These are phyloP conservation scores for Escovopsis weberi DNA, from an alignment of 2,329 filamentous ascomycete genomes.

Conservation along the genomic window DNA sequence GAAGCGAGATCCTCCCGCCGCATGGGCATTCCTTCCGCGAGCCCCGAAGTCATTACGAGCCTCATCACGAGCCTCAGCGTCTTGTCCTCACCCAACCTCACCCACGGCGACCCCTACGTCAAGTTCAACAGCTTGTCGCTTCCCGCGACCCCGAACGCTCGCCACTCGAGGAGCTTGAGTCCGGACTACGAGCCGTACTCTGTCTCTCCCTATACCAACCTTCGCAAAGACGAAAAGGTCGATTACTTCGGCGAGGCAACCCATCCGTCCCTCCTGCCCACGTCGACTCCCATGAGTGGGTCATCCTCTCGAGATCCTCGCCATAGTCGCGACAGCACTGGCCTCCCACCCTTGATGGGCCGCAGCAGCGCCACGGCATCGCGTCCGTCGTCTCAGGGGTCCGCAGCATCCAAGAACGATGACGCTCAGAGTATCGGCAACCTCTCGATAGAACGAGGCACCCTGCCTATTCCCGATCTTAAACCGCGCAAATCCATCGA, in stretches of 20 bases:
- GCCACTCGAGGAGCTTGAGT: constrained; percentile 43
- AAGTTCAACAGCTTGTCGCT: constrained; percentile 26
- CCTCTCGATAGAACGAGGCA: constrained; percentile 44
- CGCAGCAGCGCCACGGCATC: constrained; percentile 26
- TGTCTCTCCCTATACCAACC: constrained; percentile 33
- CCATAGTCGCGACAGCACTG: constrained; percentile 36
- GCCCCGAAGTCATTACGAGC: constrained; percentile 55
- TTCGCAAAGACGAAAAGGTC: constrained; percentile 25
- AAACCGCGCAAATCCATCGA: constrained; percentile 41
- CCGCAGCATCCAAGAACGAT: constrained; percentile 38
- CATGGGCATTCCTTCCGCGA: constrained; percentile 28
- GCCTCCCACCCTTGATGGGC: constrained; percentile 46
- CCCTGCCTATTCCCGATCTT: constrained; percentile 33
- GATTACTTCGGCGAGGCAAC: constrained; percentile 45
- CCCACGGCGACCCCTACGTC: constrained; percentile 50
- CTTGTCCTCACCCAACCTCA: constrained; percentile 51
- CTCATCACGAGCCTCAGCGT: constrained; percentile 56
- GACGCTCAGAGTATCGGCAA: constrained; percentile 50
- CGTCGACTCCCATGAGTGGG: constrained; percentile 67
- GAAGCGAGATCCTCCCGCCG: constrained; percentile 3
- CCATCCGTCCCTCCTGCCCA: constrained; percentile 59
- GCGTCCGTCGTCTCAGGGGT: constrained; percentile 45
- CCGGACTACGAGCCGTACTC: constrained; percentile 59
- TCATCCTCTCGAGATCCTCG: constrained; percentile 43
- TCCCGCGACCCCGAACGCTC: constrained; percentile 22